Evolutionary conservation across 169 alveolate genomes (phyloP).

Genomic region (Eimeria praecox): DNA sequence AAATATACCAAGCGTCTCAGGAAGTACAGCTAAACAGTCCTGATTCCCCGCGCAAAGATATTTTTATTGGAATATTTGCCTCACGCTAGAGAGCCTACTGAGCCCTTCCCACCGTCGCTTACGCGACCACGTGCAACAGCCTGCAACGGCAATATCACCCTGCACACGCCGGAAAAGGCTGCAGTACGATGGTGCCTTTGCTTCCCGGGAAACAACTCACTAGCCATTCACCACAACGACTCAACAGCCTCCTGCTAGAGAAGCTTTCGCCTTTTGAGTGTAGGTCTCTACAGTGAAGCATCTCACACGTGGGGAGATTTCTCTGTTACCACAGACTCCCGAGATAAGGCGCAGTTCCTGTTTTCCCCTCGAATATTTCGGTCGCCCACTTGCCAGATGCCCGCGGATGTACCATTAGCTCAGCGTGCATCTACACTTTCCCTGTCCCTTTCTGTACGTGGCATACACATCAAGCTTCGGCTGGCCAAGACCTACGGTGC

Average conservation of each 20-base stretch:
- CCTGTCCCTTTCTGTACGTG: neutral
- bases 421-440: neutral
- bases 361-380: neutral
- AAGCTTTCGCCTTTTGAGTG: neutral
- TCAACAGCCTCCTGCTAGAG: neutral
- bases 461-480: neutral
- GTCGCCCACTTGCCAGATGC: neutral
- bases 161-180: neutral
- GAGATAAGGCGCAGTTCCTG: neutral
- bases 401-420: neutral
- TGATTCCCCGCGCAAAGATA: too few species aligned
- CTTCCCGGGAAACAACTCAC: neutral
- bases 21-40: too few species aligned
- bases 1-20: too few species aligned
- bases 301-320: neutral
- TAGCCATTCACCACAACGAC: neutral
- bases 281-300: neutral
- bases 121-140: neutral
- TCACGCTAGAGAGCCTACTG: too few species aligned
- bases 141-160: neutral
- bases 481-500: neutral
- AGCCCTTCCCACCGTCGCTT: neutral
- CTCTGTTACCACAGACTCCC: neutral
- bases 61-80: too few species aligned
- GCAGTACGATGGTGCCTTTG: neutral